These are phyloP conservation scores for Parmelia sp. DNA, from an alignment of 495 filamentous ascomycete species.

Conservation along the genomic window DNA sequence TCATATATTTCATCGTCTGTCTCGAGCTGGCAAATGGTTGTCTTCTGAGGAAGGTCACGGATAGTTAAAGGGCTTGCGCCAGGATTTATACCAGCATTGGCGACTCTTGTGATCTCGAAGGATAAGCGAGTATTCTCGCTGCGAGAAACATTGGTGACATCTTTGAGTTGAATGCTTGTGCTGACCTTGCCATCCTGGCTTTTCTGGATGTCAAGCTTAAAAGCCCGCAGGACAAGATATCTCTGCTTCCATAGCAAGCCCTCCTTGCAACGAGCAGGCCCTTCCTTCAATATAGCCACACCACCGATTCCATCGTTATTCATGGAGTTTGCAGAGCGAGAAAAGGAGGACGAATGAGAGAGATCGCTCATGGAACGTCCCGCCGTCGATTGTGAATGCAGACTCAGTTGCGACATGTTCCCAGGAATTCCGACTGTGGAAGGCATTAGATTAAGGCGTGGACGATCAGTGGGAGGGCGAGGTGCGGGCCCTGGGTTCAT, in stretches of 20 bases:
- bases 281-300: conserved; percentile 77
- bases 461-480: conserved; percentile 76
- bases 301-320: conserved; percentile 56
- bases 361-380: conserved; percentile 41
- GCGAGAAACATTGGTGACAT: conserved; percentile 76
- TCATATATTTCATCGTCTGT: conserved; percentile 93
- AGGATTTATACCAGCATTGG: conserved; percentile 55
- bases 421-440: conserved; percentile 62
- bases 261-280: conserved; percentile 79
- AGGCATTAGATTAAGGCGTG: conserved; percentile 70
- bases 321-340: conserved; percentile 55
- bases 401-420: conserved; percentile 67
- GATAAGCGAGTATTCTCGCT: conserved; percentile 82
- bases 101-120: conserved; percentile 78
- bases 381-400: conserved; percentile 66
- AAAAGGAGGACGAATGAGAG: conserved; percentile 42
- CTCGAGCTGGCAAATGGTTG: conserved; percentile 82
- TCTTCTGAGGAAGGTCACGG: conserved; percentile 71
- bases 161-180: conserved; percentile 70
- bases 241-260: conserved; percentile 88
- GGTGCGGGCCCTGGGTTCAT: conserved; percentile 97
- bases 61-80: conserved; percentile 42
- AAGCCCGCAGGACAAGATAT: conserved; percentile 81
- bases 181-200: conserved; percentile 75
- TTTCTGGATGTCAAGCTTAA: conserved; percentile 87